Percentiles rank a stretch among this genome's conserved stretches.
phyloP scores from a whole-genome alignment of 164 flowering plant genomes.

The Malania oleifera region DNA sequence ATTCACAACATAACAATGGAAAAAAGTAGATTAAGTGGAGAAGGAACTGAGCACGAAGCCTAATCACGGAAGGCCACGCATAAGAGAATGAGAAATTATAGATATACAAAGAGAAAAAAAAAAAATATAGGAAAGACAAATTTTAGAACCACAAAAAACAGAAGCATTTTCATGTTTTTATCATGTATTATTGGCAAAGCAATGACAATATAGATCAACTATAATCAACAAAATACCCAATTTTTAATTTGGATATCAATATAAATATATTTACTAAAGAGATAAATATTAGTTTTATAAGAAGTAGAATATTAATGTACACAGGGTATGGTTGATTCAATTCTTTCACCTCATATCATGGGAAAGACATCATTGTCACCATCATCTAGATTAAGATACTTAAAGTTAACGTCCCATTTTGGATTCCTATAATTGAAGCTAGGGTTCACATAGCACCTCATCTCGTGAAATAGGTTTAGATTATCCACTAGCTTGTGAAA shows the following conservation, averaged over 20 bases:
- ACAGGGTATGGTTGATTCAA: background rate
- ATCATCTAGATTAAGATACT: slow-evolving; percentile 55
- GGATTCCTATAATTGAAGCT: slow-evolving; percentile 57
- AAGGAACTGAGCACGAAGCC: too few relatives aligned
- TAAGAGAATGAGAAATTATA: too few relatives aligned
- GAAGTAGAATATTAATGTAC: slow-evolving; percentile 17
- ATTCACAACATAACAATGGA: too few relatives aligned
- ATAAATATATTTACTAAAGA: slow-evolving; percentile 1
- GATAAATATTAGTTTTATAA: background rate
- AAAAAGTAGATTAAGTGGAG: too few relatives aligned
- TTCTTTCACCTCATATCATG: slow-evolving; percentile 24
- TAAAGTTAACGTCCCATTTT: slow-evolving; percentile 41
- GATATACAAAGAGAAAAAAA: too few relatives aligned
- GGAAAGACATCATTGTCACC: slow-evolving; percentile 40
- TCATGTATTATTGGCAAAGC: background rate
- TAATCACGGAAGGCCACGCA: too few relatives aligned
- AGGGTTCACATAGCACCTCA: slow-evolving; percentile 79
- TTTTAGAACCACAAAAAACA: too few relatives aligned
- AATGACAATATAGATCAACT: background rate
- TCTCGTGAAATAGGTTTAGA: slow-evolving; percentile 83
- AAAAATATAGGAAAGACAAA: too few relatives aligned
- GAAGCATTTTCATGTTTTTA: background rate
- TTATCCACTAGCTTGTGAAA: slow-evolving; percentile 94
- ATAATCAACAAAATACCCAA: background rate
- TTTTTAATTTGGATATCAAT: slow-evolving; percentile 5